Evolutionary conservation across 768 basidiomycete species (phyloP), one percentile per base, ranked within the genome.

Genomic region (Pluteus cervinus): DNA sequence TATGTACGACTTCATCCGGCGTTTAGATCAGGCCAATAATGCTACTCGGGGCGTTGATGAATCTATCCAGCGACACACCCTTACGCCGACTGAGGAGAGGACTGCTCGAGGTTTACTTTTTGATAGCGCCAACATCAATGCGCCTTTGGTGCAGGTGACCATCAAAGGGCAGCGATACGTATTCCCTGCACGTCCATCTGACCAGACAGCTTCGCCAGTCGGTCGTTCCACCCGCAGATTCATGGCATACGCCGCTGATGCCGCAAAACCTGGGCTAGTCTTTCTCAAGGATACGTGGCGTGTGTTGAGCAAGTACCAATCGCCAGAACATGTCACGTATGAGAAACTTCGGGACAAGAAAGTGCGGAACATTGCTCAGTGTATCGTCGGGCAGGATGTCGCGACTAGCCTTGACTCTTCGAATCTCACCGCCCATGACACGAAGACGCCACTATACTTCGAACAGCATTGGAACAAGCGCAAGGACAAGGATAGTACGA

Each of bases 271-370:
- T n/a, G n/a, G n/a, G n/a, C 11, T 16, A 23, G 37, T 40, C n/a
- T 41, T 40, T 42, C 28, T 42, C 18, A 42, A 42, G 36, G 40
- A 41, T 39, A 38, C 40, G 15, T 41, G 40, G 40, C 34, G 41
- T 30, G 16, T 43, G n/a, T 22, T 15, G 23, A n/a, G 12, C 5
- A 10, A 5, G 20, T 24, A 15, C 21, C 24, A 29, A 30, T 8
- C 18, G n/a, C 28, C 36, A 8, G 37, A 43, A 31, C 33, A 35
- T 29, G 3, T 24, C 16, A 31, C 28, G 14, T 39, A 36, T 17
- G 3, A 20, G 39, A 43, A 14, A 28, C 26, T 39, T n/a, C 20
- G 24, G n/a, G 26, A 9, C 18, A 23, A 11, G 12, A 21, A 40
- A 29, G 37, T 38, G 21, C 17, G 20, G 14, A n/a, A 29, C 15